Evolutionary conservation across 2,329 filamentous ascomycete species (phyloP), one percentile per base, ranked within the genome.

Genomic region (Raffaelea ambrosiae): DNA sequence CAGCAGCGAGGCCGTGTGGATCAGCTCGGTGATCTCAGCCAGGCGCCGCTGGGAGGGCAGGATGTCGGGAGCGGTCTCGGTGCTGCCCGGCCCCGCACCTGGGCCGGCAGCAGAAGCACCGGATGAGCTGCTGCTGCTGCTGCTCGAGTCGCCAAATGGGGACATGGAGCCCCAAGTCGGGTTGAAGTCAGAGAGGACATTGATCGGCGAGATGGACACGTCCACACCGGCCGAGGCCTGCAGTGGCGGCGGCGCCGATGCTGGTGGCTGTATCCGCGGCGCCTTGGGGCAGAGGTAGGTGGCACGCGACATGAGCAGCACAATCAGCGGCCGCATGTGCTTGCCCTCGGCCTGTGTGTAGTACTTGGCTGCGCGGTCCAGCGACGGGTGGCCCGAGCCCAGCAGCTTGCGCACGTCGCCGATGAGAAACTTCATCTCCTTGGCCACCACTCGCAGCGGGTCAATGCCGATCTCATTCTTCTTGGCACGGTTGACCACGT

Each of bases 311-410:
- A 98, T 97, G 59, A 98, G 81, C 53, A 98, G 79, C 26, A 98
- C 90, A 52, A 98, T 85, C 65, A 96, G 79, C 26, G 93, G 93
- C 56, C 93, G 84, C 57, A 98, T 84, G 67, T 97, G 93, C 71
- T 98, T 98, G 53, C 93, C 93, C 72, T 97, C 89, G 51, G 87
- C 87, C 60, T 91, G 86, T 20, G 93, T 95, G 66, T 98, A 98
- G 73, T 98, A 98, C 68, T 98, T 98, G 46, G 93, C 89, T 23
- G 90, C 91, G 39, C 88, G 90, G 62, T 97, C 93, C 51, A 98
- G 77, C 41, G 90, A 89, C 1, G 93, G 93, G 62, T 98, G 91
- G 5, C 91, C 91, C 0, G 90, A 96, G 5, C 91, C 91, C 16
- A 97, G 72, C n/a, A 97, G 74, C 62, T 94, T 86, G 52, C 88